A percentile compares a stretch with the other conserved stretches of the same genome.
Conservation (phyloP, 352 stramenopile species). For the Phytophthora chlamydospora region DNA sequence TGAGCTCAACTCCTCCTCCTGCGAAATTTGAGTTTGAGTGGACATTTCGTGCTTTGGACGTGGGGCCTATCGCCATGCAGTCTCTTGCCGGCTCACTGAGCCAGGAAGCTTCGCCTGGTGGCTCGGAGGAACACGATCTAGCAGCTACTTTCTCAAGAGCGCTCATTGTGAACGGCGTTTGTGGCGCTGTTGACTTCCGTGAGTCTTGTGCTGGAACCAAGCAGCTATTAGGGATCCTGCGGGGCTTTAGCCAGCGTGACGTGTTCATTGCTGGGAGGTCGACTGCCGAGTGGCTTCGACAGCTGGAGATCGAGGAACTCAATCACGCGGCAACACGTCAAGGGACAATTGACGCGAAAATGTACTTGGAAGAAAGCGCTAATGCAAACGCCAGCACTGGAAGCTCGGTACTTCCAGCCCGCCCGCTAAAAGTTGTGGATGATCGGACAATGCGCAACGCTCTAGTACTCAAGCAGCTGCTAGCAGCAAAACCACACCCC, state of each 20-base stretch:
- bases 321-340: not conserved
- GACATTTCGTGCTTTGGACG: conserved; percentile 65
- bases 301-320: conserved; percentile 21
- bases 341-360: conserved; percentile 2
- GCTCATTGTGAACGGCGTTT: conserved; percentile 58
- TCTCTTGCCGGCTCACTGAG: conserved; percentile 28
- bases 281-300: conserved; percentile 32
- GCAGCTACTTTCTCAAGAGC: not conserved
- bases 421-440: conserved; percentile 26
- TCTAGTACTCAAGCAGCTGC: conserved; percentile 41
- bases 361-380: not conserved
- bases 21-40: conserved; percentile 55
- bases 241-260: not conserved
- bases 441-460: conserved; percentile 40
- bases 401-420: not conserved
- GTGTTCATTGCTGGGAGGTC: conserved; percentile 35
- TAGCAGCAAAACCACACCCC: conserved; percentile 51
- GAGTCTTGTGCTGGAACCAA: conserved; percentile 56
- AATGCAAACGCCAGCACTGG: not conserved
- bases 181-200: conserved; percentile 58
- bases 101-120: conserved; percentile 1
- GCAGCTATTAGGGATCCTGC: conserved; percentile 26
- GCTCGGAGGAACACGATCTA: not conserved
- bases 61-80: conserved; percentile 57
- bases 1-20: not conserved